These are phyloP conservation scores for Paraphaeosphaeria minitans DNA, from an alignment of 2,329 filamentous ascomycete genomes.

Conservation along the genomic window DNA sequence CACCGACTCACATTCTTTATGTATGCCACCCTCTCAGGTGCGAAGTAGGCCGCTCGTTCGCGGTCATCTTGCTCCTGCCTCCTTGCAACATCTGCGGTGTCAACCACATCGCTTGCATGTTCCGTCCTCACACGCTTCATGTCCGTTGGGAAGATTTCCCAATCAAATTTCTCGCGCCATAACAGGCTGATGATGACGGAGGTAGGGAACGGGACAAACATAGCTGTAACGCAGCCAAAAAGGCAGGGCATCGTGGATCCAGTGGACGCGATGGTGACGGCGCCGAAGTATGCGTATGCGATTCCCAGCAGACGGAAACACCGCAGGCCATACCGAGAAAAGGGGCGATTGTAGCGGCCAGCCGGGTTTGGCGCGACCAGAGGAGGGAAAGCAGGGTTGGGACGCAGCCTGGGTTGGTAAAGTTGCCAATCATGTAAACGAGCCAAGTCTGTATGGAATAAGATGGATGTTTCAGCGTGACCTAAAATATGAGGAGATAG, in stretches of 20 bases:
- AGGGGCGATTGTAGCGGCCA: conserved; percentile 57
- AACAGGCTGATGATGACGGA: conserved; percentile 55
- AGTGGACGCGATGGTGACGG: conserved; percentile 55
- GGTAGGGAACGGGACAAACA: conserved; percentile 50
- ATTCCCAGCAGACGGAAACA: conserved; percentile 58
- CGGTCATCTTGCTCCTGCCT: background rate
- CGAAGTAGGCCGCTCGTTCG: background rate
- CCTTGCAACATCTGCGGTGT: background rate
- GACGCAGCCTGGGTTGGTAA: conserved; percentile 60
- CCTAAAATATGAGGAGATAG: too few relatives aligned
- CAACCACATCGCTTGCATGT: conserved; percentile 13
- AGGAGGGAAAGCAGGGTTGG: conserved; percentile 60
- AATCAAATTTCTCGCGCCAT: conserved; percentile 51
- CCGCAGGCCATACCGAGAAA: conserved; percentile 58
- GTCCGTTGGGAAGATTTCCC: conserved; percentile 49
- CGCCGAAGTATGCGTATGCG: conserved; percentile 53
- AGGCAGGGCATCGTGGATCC: conserved; percentile 57
- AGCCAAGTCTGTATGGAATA: conserved; percentile 49
- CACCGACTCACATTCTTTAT: conserved; percentile 55
- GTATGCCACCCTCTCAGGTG: background rate
- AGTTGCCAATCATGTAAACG: conserved; percentile 59
- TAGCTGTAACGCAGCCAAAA: conserved; percentile 59
- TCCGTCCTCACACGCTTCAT: conserved; percentile 15
- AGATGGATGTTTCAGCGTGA: too few relatives aligned
- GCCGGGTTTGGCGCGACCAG: conserved; percentile 56